Evolutionary conservation across 202 grass and related monocot species (phyloP), one percentile per base, ranked within the genome.

Genomic region (Schoenoplectus tabernaemontani): DNA sequence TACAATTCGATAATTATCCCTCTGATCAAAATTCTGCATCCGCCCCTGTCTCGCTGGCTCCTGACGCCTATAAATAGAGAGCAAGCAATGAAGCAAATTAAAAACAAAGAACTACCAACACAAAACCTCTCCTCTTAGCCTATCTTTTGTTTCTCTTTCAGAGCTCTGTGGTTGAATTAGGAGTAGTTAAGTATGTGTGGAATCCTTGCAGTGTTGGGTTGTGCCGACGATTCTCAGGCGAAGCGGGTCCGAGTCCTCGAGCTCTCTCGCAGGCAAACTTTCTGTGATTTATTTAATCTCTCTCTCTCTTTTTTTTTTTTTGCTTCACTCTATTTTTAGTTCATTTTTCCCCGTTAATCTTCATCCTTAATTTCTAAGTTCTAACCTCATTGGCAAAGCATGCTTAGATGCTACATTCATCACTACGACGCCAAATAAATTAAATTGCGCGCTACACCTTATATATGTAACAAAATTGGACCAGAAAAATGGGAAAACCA

Each of bases 181-280:
- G 0, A 83, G 3, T 63, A 57, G 33, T 64, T 77, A 58, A 78
- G 44, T 16, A 93, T 97, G 93, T 93, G 93, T 8, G 93, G 91
- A 20, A 97, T 97, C 24, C 85, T 97, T 0, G 93, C 93, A 0
- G 93, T 93, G 68, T 82, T 93, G 5, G 93, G 90, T 2, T 93
- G 83, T 65, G 88, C 81, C 12, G 74, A 71, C 5, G 81, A 77
- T 30, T 78, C 87, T 3, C 90, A 89, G 41, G 83, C 72, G 1
- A 93, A 85, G 83, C 85, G 91, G 9, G 86, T 61, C 0, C 90
- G 82, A 12, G 91, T 97, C 32, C 93, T 97, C 8, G 91, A 97
- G 88, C 88, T 93, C 58, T 97, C 90, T 16, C 88, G 91, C 12
- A 81, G 87, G 87, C 56, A 83, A 82, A 22, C 56, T 3, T 56